Percentiles rank a stretch among this genome's conserved stretches.
These are phyloP conservation scores for Aureobasidium zeae DNA, from an alignment of 2,329 filamentous ascomycete species.

Conservation along the genomic window DNA sequence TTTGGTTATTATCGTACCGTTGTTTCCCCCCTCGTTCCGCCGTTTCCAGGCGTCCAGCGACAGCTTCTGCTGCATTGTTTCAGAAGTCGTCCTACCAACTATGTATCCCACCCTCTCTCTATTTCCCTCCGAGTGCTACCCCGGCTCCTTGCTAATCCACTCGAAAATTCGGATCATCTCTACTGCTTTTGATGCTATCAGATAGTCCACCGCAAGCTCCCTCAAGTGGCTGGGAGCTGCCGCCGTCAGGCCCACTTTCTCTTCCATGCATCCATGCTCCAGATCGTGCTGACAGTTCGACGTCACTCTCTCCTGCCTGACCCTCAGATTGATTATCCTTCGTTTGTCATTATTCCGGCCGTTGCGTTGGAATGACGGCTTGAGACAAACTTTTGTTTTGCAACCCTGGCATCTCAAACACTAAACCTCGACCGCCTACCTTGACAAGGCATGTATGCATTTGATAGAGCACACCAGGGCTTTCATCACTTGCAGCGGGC, in stretches of 20 bases:
- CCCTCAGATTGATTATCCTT: constrained; percentile 7
- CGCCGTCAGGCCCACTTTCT: constrained; percentile 13
- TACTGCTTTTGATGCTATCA: constrained; percentile 10
- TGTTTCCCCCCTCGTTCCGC: constrained; percentile 3
- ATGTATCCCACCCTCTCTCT: too few species aligned
- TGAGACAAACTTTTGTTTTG: background rate
- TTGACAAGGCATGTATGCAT: too few species aligned
- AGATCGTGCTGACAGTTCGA: constrained; percentile 15
- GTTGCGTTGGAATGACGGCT: background rate
- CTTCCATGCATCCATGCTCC: constrained; percentile 2
- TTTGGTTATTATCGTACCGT: constrained; percentile 2
- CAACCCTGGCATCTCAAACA: background rate
- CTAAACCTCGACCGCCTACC: background rate
- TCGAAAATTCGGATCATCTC: too few species aligned
- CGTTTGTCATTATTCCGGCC: background rate
- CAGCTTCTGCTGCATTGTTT: constrained; percentile 15
- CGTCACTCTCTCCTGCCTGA: constrained; percentile 8
- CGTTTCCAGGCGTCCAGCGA: constrained; percentile 13
- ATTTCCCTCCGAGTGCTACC: background rate
- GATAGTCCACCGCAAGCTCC: constrained; percentile 5
- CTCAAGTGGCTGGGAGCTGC: constrained; percentile 14
- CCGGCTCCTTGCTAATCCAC: constrained; percentile 1
- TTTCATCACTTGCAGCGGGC: constrained; percentile 14
- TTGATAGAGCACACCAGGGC: constrained; percentile 8
- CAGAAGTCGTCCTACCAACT: constrained; percentile 13